Percentiles rank a stretch among this genome's conserved stretches.
Conservation (phyloP, 169 alveolate genomes). For the Plasmodium gonderi region DNA sequence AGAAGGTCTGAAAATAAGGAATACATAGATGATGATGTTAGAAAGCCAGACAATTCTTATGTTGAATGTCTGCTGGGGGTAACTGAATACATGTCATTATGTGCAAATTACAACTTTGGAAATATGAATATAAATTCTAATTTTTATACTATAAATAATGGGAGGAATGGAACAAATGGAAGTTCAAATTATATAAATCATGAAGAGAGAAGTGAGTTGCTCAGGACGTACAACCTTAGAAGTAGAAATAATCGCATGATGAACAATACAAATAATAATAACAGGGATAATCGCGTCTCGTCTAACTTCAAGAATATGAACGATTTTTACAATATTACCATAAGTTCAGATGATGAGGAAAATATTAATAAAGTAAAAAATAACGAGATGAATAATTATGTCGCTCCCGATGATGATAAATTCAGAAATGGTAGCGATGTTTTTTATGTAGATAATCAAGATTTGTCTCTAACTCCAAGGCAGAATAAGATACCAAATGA, state of each 20-base stretch:
- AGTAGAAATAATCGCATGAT: background rate
- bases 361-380: background rate
- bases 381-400: background rate
- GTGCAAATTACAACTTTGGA: background rate
- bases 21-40: background rate
- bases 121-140: background rate
- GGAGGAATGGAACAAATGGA: background rate
- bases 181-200: background rate
- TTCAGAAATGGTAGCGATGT: background rate
- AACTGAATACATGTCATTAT: background rate
- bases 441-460: background rate
- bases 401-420: background rate
- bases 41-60: constrained; percentile 40
- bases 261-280: background rate
- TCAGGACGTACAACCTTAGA: background rate
- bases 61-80: constrained; percentile 56
- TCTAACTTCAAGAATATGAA: background rate
- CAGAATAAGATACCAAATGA: too few relatives aligned
- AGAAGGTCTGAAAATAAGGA: background rate
- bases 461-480: background rate
- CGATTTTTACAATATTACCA: background rate
- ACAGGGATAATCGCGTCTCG: background rate
- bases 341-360: background rate
- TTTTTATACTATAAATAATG: background rate
- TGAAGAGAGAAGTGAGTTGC: background rate